phyloP scores from a whole-genome alignment of 2,329 filamentous ascomycete species.

The Elsinoe necatrix region DNA sequence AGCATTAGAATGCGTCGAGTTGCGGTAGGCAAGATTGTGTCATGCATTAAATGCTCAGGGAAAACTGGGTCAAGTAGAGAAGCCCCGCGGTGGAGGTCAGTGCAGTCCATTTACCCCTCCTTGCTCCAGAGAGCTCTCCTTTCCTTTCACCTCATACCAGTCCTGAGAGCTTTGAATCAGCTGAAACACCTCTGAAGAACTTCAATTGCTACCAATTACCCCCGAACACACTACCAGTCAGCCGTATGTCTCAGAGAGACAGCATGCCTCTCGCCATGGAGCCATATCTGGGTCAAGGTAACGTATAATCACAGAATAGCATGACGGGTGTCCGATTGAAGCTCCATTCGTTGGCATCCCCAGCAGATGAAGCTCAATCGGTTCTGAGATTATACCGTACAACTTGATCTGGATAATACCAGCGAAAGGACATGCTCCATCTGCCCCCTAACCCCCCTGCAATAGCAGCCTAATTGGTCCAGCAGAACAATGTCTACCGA shows the following conservation, averaged over 20 bases:
- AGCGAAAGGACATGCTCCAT: conserved; percentile 83
- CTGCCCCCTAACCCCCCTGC: conserved; percentile 33
- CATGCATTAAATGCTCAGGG: conserved; percentile 6
- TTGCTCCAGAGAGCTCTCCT: not conserved
- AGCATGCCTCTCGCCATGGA: conserved; percentile 12
- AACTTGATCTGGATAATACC: conserved; percentile 81
- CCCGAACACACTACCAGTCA: not conserved
- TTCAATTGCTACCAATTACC: not conserved
- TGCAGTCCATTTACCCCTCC: conserved; percentile 9
- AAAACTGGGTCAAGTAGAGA: not conserved
- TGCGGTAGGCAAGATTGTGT: not conserved
- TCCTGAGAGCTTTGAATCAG: not conserved
- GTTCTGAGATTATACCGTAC: conserved; percentile 70
- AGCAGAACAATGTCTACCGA: conserved; percentile 64
- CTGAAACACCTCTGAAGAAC: not conserved
- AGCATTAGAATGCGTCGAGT: not conserved
- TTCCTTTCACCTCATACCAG: not conserved
- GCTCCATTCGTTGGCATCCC: not conserved
- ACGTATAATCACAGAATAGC: conserved; percentile 16
- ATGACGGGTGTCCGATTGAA: conserved; percentile 15
- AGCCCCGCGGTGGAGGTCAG: conserved; percentile 13
- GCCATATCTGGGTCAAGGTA: conserved; percentile 12
- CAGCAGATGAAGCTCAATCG: conserved; percentile 17
- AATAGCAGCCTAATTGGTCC: conserved; percentile 31
- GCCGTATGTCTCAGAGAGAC: conserved; percentile 15